Conservation (phyloP, 345 rosid species). For the Cochlearia excelsa region DNA sequence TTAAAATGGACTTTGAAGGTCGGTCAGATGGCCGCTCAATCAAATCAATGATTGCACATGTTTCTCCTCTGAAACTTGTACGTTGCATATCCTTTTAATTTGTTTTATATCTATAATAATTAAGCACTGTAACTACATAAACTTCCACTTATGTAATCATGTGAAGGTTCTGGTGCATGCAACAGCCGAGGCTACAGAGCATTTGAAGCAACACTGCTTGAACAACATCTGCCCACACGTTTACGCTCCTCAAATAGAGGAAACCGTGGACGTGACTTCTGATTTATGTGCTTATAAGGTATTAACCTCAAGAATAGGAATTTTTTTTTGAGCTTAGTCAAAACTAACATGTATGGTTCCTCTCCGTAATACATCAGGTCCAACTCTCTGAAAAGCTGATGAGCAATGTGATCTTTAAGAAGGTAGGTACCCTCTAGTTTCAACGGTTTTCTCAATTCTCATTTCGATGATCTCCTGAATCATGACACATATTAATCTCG, state of each 20-base stretch:
- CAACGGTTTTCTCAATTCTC: neutral
- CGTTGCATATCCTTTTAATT: slow-evolving; percentile 30
- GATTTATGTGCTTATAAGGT: slow-evolving; percentile 98
- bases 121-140: neutral
- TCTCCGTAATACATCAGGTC: slow-evolving; percentile 48
- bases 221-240: slow-evolving; percentile 84
- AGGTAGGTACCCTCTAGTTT: slow-evolving; percentile 62
- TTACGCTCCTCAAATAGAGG: slow-evolving; percentile 88
- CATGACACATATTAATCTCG: neutral
- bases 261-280: slow-evolving; percentile 88
- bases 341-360: slow-evolving; percentile 21
- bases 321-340: neutral
- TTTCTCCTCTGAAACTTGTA: slow-evolving; percentile 93
- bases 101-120: neutral
- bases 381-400: slow-evolving; percentile 94
- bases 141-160: slow-evolving; percentile 1
- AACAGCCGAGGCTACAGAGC: slow-evolving; percentile 96
- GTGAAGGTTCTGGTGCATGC: slow-evolving; percentile 93
- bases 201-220: slow-evolving; percentile 88
- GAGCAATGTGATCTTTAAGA: slow-evolving; percentile 94
- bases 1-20: slow-evolving; percentile 89
- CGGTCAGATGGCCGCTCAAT: slow-evolving; percentile 94
- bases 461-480: neutral
- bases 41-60: slow-evolving; percentile 90
- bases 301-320: slow-evolving; percentile 16